Percentiles rank a stretch among this genome's conserved stretches.
Conservation (phyloP, 139 green algal species). For the Coelastrella sp. region DNA sequence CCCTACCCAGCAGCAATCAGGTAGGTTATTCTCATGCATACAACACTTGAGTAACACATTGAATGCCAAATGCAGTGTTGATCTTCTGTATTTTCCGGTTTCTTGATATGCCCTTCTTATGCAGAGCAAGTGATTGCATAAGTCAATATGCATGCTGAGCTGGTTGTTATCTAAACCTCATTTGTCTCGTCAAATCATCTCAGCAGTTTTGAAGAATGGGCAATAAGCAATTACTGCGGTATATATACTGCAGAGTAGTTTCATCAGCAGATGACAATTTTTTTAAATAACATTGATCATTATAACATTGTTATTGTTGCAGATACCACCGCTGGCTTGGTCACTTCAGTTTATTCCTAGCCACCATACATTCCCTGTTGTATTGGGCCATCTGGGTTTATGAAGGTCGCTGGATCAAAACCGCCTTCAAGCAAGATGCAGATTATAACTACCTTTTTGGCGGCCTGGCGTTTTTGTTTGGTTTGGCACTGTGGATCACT, state of each 20-base stretch:
- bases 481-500: neutral
- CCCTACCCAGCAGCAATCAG: neutral
- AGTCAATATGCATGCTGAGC: no score
- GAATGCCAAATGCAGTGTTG: no score
- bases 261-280: no score
- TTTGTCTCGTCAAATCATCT: neutral
- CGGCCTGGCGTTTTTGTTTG: neutral
- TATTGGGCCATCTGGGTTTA: neutral
- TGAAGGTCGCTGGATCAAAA: conserved; percentile 2
- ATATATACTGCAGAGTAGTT: no score
- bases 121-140: no score
- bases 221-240: no score
- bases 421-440: neutral
- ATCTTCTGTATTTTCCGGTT: no score
- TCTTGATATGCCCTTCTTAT: no score
- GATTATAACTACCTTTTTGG: neutral
- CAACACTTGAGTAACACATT: no score
- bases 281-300: no score
- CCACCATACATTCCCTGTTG: neutral
- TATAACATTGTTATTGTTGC: neutral
- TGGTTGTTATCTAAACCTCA: neutral
- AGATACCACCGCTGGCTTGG: neutral
- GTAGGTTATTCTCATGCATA: no score
- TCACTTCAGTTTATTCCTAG: neutral
- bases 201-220: no score